These are phyloP conservation scores for Chlamydomonas applanata DNA, from an alignment of 139 green algal species.

Conservation along the genomic window DNA sequence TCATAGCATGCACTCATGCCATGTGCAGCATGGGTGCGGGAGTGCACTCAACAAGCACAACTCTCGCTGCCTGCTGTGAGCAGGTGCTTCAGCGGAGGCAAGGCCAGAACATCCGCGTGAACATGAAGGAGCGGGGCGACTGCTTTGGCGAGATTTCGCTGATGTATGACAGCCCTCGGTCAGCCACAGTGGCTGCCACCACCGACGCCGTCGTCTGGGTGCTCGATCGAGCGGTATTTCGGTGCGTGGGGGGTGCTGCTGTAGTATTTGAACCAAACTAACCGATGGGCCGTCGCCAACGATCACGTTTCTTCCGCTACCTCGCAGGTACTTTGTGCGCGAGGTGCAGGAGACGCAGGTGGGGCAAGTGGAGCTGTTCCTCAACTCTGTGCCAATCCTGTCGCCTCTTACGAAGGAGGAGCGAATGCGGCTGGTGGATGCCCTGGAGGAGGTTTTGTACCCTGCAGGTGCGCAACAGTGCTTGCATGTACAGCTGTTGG, in stretches of 20 bases:
- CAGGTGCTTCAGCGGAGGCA: slow-evolving; percentile 78
- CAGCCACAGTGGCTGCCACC: slow-evolving; percentile 87
- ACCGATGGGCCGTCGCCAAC: too few species aligned
- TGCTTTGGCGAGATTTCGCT: slow-evolving; percentile 90
- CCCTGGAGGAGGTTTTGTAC: slow-evolving; percentile 68
- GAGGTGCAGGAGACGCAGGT: slow-evolving; percentile 65
- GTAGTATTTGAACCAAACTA: too few species aligned
- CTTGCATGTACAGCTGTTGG: too few species aligned
- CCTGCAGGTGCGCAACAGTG: not conserved
- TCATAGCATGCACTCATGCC: not conserved
- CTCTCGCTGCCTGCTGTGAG: not conserved
- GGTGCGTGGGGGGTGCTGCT: slow-evolving; percentile 16
- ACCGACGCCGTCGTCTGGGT: slow-evolving; percentile 86
- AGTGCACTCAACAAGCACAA: too few species aligned
- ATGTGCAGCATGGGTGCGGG: not conserved
- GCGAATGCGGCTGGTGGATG: slow-evolving; percentile 75
- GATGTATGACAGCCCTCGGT: slow-evolving; percentile 84
- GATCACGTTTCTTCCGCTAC: too few species aligned
- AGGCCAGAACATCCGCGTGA: slow-evolving; percentile 86
- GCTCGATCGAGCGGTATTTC: slow-evolving; percentile 81
- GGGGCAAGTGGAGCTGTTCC: slow-evolving; percentile 82
- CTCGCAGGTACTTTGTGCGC: slow-evolving; percentile 68
- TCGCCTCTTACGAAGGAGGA: slow-evolving; percentile 73
- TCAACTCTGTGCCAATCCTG: slow-evolving; percentile 89
- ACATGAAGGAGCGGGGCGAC: slow-evolving; percentile 85